Conservation (phyloP, 805 yeast genomes). For the Komagataella pseudopastoris region DNA sequence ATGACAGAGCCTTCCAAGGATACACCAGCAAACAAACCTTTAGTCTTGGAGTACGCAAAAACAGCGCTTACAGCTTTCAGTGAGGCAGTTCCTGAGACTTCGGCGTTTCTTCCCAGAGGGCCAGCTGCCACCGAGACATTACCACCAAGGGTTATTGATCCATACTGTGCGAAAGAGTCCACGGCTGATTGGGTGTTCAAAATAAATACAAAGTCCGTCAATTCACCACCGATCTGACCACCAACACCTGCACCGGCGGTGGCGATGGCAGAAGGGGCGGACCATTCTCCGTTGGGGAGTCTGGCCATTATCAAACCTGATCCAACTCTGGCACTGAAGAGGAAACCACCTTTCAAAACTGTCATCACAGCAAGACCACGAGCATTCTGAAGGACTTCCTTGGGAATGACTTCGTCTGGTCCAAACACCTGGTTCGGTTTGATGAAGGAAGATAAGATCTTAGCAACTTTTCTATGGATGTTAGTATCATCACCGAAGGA, state of each 20-base stretch:
- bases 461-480: slow-evolving; percentile 70
- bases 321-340: slow-evolving; percentile 95
- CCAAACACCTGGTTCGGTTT: slow-evolving; percentile 92
- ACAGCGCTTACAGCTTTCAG: slow-evolving; percentile 79
- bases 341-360: slow-evolving; percentile 92
- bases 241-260: slow-evolving; percentile 99
- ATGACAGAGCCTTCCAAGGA: slow-evolving; percentile 94
- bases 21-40: slow-evolving; percentile 95
- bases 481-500: not conserved
- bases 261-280: slow-evolving; percentile 90
- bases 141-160: slow-evolving; percentile 91
- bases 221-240: slow-evolving; percentile 92
- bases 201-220: slow-evolving; percentile 92
- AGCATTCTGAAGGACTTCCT: slow-evolving; percentile 74
- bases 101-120: slow-evolving; percentile 94
- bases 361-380: slow-evolving; percentile 88
- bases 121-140: slow-evolving; percentile 95
- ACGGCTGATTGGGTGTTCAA: slow-evolving; percentile 82
- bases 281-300: slow-evolving; percentile 92
- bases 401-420: slow-evolving; percentile 83
- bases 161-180: slow-evolving; percentile 84
- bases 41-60: slow-evolving; percentile 87
- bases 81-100: slow-evolving; percentile 93
- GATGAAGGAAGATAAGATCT: slow-evolving; percentile 75
- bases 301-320: slow-evolving; percentile 92